Conservation (phyloP, 2,329 filamentous ascomycete genomes). For the Apiospora koreana region DNA sequence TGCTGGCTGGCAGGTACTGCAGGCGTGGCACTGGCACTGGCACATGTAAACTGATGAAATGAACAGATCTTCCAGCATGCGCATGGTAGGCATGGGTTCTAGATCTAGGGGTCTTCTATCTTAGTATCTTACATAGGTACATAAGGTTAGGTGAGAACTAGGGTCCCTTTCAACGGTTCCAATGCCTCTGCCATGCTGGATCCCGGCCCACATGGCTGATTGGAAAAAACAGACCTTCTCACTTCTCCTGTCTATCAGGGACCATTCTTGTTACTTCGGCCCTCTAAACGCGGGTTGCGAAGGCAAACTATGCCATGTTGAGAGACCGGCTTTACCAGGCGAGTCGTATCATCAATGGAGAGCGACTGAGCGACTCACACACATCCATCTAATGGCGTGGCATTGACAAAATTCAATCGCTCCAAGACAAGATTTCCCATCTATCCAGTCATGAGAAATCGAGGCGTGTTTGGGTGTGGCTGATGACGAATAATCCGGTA, state of each 20-base stretch:
- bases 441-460: background rate
- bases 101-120: conserved; percentile 3
- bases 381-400: background rate
- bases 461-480: background rate
- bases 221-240: background rate
- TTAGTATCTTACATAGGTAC: no score
- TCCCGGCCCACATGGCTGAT: conserved; percentile 5
- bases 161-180: conserved; percentile 6
- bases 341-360: background rate
- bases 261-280: background rate
- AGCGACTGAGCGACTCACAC: background rate
- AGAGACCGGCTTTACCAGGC: background rate
- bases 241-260: conserved; percentile 1
- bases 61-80: conserved; percentile 6
- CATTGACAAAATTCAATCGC: background rate
- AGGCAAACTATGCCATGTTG: background rate
- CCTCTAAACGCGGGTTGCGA: background rate
- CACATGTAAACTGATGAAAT: no score
- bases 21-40: background rate
- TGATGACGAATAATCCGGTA: background rate
- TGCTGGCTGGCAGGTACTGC: background rate
- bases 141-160: background rate
- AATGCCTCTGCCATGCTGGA: conserved; percentile 3
- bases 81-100: conserved; percentile 2
- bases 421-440: background rate